Evolutionary conservation across 331 rosid genomes (phyloP), one percentile per base, ranked within the genome.

Genomic region (Stylosanthes scabra): DNA sequence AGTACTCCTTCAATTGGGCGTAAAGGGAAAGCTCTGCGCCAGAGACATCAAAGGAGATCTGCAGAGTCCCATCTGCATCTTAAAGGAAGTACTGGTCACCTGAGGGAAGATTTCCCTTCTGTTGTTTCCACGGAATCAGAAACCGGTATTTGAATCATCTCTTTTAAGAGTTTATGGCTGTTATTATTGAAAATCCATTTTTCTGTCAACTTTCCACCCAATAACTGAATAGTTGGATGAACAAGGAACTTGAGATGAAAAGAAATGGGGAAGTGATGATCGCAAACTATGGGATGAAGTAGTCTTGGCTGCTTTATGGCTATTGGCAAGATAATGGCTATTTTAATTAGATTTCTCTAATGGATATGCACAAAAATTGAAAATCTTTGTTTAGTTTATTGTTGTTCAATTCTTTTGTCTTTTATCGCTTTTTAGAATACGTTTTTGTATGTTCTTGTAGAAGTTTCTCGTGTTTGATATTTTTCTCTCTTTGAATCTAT

Each of bases 21-120:
- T 55, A 96, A 90, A 80, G 97, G 99, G 80, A 94, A 94, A 87
- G 90, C 97, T 81, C 85, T 94, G 82, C 96, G 93, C 31, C 89
- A 90, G 67, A 82, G 75, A 75, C 87, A 87, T 66, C 88, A 78
- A 56, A 85, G 83, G 78, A 87, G 66, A 63, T 45, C 29, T 60
- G 46, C 63, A 10, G 77, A 80, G 76, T 81, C 90, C 62, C 71
- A 20, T 41, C 66, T 54, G 76, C 73, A 70, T 68, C 79, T 59
- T 62, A 83, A 86, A 83, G 84, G 74, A 74, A 72, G 52, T 47
- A 15, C 57, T 29, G 68, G 59, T 70, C 54, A 50, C 58, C 37
- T 0, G 31, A 65, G 73, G 68, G 81, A 55, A 67, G 78, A 58
- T 65, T 71, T 42, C 70, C 57, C 49, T 51, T 52, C 70, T 46